Conservation (phyloP, 768 basidiomycete species). For the Boletellus ananas region DNA sequence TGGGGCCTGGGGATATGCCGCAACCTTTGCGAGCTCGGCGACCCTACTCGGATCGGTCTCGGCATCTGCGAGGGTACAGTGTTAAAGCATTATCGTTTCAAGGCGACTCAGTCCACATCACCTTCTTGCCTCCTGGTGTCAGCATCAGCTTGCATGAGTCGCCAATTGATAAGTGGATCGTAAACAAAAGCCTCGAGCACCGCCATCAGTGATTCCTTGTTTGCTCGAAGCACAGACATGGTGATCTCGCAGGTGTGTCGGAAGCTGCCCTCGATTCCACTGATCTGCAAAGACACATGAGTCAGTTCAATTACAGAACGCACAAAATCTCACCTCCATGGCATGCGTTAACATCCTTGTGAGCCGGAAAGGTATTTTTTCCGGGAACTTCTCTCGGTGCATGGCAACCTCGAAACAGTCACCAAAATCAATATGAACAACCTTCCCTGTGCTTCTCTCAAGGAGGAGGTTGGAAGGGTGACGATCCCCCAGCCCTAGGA, state of each 20-base stretch:
- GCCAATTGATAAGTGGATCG: conserved; percentile 97
- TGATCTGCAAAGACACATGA: conserved; percentile 60
- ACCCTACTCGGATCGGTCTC: conserved; percentile 52
- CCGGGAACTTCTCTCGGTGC: conserved; percentile 98
- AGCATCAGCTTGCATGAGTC: conserved; percentile 81
- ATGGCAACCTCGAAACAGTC: conserved; percentile 99
- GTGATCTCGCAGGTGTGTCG: conserved; percentile 93
- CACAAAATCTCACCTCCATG: conserved; percentile 74
- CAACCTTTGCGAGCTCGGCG: conserved; percentile 60
- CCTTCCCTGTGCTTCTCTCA: conserved; percentile 87
- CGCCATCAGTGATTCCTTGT: conserved; percentile 99
- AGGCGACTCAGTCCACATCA: conserved; percentile 22
- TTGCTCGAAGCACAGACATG: conserved; percentile 95
- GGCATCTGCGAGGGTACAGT: conserved; percentile 30
- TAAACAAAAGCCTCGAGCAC: conserved; percentile 98
- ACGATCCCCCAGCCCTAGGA: conserved; percentile 94
- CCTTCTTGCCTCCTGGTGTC: conserved; percentile 70
- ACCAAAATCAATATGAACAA: conserved; percentile 96
- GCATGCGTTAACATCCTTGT: conserved; percentile 98
- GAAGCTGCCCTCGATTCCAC: conserved; percentile 97
- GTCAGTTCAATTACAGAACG: not conserved
- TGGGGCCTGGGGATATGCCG: conserved; percentile 75
- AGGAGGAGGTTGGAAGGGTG: conserved; percentile 95
- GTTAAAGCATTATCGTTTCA: conserved; percentile 4
- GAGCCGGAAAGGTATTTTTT: conserved; percentile 96